phyloP scores from a whole-genome alignment of 257 asterid genomes.

The Perilla frutescens region DNA sequence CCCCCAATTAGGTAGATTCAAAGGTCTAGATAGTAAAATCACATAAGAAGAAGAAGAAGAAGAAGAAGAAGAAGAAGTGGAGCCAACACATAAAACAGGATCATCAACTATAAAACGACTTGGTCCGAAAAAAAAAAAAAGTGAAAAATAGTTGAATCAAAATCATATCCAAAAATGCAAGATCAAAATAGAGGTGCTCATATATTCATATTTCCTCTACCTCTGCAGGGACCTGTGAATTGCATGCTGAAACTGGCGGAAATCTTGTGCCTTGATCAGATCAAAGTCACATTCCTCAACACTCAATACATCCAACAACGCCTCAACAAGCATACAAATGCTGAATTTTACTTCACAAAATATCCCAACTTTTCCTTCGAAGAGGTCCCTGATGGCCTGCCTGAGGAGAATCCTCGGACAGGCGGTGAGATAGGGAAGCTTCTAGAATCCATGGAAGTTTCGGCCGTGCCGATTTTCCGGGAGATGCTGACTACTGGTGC shows the following conservation, averaged over 20 bases:
- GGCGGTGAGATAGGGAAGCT: constrained; percentile 38
- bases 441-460: constrained; percentile 46
- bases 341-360: constrained; percentile 30
- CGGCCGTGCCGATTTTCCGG: constrained; percentile 44
- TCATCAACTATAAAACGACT: too few species aligned
- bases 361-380: constrained; percentile 47
- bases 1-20: not conserved
- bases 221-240: constrained; percentile 74
- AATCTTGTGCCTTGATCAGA: constrained; percentile 41
- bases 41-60: not conserved
- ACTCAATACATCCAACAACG: constrained; percentile 61
- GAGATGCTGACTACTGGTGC: constrained; percentile 44
- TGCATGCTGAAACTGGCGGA: constrained; percentile 73
- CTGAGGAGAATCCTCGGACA: constrained; percentile 52
- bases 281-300: constrained; percentile 75
- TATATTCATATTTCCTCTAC: constrained; percentile 69
- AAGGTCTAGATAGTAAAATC: not conserved
- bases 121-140: too few species aligned
- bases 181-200: constrained; percentile 43
- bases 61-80: not conserved
- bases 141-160: not conserved
- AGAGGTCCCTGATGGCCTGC: constrained; percentile 63
- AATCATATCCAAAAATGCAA: constrained; percentile 15
- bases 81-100: too few species aligned
- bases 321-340: constrained; percentile 28